phyloP scores from a whole-genome alignment of 2,329 filamentous ascomycete species.

The Neopestalotiopsis sp. region DNA sequence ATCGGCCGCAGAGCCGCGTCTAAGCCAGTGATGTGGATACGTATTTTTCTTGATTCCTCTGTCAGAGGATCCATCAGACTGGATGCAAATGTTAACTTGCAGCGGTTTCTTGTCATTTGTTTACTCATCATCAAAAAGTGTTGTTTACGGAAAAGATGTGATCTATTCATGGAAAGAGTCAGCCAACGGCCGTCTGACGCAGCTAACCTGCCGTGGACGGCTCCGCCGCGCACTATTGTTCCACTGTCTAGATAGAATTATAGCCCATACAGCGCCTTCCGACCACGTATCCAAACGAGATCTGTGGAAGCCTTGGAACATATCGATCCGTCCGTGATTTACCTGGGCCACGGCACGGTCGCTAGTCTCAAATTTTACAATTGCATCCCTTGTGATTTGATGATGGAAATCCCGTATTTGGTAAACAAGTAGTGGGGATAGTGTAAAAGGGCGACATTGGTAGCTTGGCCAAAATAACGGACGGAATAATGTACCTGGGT shows the following conservation, averaged over 20 bases:
- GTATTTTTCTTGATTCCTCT: not conserved
- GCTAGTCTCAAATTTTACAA: not conserved
- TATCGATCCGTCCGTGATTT: not conserved
- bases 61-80: not conserved
- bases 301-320: not conserved
- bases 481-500: too few relatives aligned
- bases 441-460: not conserved
- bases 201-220: not conserved
- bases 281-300: not conserved
- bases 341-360: not conserved
- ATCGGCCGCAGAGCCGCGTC: not conserved
- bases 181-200: not conserved
- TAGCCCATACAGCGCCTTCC: not conserved
- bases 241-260: not conserved
- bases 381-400: not conserved
- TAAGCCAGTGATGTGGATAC: not conserved
- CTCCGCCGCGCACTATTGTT: constrained; percentile 5
- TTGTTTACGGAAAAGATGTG: not conserved
- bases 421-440: not conserved
- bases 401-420: not conserved
- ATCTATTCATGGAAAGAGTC: not conserved
- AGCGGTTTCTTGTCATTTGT: not conserved
- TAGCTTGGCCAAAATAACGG: not conserved
- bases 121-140: not conserved
- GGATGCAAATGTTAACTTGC: not conserved